Evolutionary conservation across 805 yeast species (phyloP).

Genomic region (Wickerhamomyces chambardii): DNA sequence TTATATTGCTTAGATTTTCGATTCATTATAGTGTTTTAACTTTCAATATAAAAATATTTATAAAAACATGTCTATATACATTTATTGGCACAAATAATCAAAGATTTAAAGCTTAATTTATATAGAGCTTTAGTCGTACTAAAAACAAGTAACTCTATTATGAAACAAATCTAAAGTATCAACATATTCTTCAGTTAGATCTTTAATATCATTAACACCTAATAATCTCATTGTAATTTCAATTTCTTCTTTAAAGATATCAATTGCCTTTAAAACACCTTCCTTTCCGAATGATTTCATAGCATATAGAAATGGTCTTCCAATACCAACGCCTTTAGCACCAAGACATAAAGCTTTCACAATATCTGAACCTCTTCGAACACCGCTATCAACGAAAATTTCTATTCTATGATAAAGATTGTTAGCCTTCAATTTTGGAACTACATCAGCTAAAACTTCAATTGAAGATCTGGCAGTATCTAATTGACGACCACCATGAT

Average conservation of each 20-base stretch:
- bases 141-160: slow-evolving; percentile 1
- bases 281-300: slow-evolving; percentile 74
- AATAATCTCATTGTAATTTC: slow-evolving; percentile 56
- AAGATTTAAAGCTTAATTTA: too few relatives aligned
- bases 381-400: slow-evolving; percentile 69
- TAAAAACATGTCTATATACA: too few relatives aligned
- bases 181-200: slow-evolving; percentile 32
- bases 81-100: too few relatives aligned
- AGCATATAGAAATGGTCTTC: slow-evolving; percentile 70
- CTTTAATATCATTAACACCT: slow-evolving; percentile 44
- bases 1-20: too few relatives aligned
- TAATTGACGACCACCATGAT: slow-evolving; percentile 70
- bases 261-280: slow-evolving; percentile 60
- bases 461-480: slow-evolving; percentile 56
- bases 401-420: slow-evolving; percentile 43
- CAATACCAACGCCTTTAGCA: slow-evolving; percentile 68
- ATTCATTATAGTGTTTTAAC: too few relatives aligned
- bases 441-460: slow-evolving; percentile 49
- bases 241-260: slow-evolving; percentile 52
- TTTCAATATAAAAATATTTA: too few relatives aligned
- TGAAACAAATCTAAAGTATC: slow-evolving; percentile 17
- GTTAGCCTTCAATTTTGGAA: slow-evolving; percentile 30
- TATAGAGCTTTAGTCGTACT: too few relatives aligned
- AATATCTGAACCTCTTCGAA: slow-evolving; percentile 71
- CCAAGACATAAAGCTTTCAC: slow-evolving; percentile 71